phyloP scores from a whole-genome alignment of 75 land plant species.

The Sequoiadendron giganteum region DNA sequence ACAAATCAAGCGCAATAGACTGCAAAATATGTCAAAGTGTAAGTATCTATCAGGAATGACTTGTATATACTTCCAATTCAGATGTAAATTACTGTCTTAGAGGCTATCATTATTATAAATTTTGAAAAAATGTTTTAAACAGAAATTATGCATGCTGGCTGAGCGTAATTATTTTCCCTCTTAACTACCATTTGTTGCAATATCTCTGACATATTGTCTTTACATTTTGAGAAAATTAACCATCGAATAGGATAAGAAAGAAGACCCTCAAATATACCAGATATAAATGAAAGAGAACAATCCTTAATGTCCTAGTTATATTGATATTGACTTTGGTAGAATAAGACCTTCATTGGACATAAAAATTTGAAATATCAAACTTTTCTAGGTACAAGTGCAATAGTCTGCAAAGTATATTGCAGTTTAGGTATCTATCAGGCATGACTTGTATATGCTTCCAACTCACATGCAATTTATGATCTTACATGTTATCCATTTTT shows the following conservation, averaged over 20 bases:
- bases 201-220: background rate
- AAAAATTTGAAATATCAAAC: too few relatives aligned
- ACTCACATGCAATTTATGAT: background rate
- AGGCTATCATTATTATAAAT: background rate
- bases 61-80: background rate
- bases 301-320: background rate
- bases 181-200: background rate
- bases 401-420: background rate
- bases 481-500: background rate
- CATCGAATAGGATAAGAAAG: background rate
- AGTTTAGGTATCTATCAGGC: background rate
- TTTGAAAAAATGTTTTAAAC: background rate
- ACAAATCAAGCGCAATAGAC: conserved; percentile 6
- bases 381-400: too few relatives aligned
- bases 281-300: background rate
- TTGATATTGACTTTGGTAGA: background rate
- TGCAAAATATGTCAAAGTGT: background rate
- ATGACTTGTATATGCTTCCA: background rate
- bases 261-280: background rate
- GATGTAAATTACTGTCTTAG: background rate
- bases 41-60: conserved; percentile 1
- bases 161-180: background rate
- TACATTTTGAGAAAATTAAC: background rate
- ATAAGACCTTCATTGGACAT: background rate
- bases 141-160: background rate